Conservation (phyloP, 2,329 filamentous ascomycete genomes). For the Aureobasidium leucospermi region DNA sequence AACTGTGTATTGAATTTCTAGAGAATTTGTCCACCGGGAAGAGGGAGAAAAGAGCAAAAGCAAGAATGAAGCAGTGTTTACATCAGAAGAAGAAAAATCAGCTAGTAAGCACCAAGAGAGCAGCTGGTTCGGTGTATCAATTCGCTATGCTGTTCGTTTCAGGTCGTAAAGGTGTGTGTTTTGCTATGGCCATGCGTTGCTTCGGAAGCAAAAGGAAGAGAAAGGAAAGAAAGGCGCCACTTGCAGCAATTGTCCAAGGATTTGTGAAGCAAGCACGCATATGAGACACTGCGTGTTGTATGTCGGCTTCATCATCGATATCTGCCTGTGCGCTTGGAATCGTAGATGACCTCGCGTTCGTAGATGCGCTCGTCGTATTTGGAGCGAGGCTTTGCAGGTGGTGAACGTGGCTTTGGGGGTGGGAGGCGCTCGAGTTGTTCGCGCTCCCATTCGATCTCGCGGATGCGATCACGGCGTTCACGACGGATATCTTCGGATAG, state of each 20-base stretch:
- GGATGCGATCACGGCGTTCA: slow-evolving; percentile 51
- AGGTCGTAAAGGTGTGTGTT: background rate
- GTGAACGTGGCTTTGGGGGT: slow-evolving; percentile 31
- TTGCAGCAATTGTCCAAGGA: no score
- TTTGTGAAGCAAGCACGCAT: background rate
- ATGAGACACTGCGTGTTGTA: background rate
- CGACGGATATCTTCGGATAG: slow-evolving; percentile 75
- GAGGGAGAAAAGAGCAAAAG: background rate
- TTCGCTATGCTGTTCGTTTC: slow-evolving; percentile 3
- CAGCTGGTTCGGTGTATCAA: background rate
- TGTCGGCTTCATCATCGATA: background rate
- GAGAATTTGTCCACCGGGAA: background rate
- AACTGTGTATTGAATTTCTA: background rate
- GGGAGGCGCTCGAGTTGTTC: slow-evolving; percentile 43
- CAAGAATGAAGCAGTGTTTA: background rate
- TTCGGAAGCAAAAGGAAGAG: background rate
- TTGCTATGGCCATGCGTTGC: background rate
- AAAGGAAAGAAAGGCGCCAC: background rate
- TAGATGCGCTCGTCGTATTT: slow-evolving; percentile 58
- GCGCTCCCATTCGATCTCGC: slow-evolving; percentile 56
- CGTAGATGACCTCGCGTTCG: slow-evolving; percentile 62
- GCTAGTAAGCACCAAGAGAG: background rate
- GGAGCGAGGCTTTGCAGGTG: slow-evolving; percentile 32
- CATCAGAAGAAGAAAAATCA: background rate
- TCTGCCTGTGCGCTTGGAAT: slow-evolving; percentile 28